phyloP scores from a whole-genome alignment of 306 rosid species.

The Cucurbita argyrosperma region DNA sequence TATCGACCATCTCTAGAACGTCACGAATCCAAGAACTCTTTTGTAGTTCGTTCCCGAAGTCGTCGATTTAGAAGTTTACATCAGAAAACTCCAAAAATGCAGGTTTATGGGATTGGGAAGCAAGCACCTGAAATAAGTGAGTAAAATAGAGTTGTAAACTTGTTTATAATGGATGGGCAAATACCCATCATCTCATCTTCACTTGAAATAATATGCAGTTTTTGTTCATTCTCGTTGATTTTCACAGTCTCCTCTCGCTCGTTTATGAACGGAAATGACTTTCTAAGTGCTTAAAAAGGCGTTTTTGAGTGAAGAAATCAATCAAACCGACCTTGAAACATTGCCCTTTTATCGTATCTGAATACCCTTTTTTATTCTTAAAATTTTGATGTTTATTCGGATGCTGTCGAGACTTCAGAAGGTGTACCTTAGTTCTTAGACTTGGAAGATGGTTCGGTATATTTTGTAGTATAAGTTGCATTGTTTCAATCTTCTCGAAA shows the following conservation, averaged over 20 bases:
- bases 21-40: neutral
- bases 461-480: too few relatives aligned
- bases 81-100: neutral
- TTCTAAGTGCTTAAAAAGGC: neutral
- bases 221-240: neutral
- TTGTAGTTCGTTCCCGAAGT: neutral
- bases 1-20: neutral
- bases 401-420: too few relatives aligned
- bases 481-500: too few relatives aligned
- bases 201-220: constrained; percentile 2
- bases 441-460: too few relatives aligned
- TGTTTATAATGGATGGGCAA: neutral
- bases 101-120: neutral
- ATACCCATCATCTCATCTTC: neutral
- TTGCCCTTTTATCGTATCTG: too few relatives aligned
- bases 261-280: neutral
- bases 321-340: too few relatives aligned
- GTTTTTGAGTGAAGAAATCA: too few relatives aligned
- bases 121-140: neutral
- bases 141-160: neutral
- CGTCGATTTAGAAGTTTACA: neutral
- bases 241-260: neutral
- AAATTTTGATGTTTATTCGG: too few relatives aligned
- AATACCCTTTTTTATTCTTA: too few relatives aligned
- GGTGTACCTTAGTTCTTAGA: too few relatives aligned